phyloP scores from a whole-genome alignment of 176 grass and related monocot genomes.

The Carex kokanica region DNA sequence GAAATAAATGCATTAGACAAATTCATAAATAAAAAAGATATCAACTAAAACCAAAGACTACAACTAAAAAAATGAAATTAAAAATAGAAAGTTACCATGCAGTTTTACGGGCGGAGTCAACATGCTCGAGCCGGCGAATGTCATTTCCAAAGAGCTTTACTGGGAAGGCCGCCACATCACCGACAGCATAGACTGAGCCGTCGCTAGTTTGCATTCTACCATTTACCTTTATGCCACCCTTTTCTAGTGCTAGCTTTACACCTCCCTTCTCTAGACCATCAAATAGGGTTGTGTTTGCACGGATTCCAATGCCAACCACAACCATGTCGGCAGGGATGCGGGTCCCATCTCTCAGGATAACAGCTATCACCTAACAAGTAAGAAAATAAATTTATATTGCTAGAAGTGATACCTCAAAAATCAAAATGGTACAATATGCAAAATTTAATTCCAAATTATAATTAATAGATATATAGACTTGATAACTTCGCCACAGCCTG shows the following conservation, averaged over 20 bases:
- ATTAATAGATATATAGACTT: background rate
- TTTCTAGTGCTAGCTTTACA: slow-evolving; percentile 64
- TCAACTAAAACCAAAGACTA: background rate
- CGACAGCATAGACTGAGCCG: slow-evolving; percentile 76
- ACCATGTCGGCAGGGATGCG: slow-evolving; percentile 71
- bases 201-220: slow-evolving; percentile 78
- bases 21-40: background rate
- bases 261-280: slow-evolving; percentile 82
- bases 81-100: slow-evolving; percentile 22
- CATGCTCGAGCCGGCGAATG: slow-evolving; percentile 77
- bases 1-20: background rate
- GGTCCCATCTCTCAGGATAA: slow-evolving; percentile 75
- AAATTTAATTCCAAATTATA: background rate
- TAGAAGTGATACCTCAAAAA: background rate
- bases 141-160: slow-evolving; percentile 70
- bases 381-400: slow-evolving; percentile 15
- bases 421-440: background rate
- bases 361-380: slow-evolving; percentile 57
- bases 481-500: background rate
- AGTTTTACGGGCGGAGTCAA: slow-evolving; percentile 84
- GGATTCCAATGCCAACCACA: slow-evolving; percentile 91
- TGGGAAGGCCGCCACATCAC: slow-evolving; percentile 76
- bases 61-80: background rate
- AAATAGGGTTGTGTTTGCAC: slow-evolving; percentile 72
- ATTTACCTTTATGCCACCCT: slow-evolving; percentile 92